Base-by-base conservation (phyloP, 1,284 basidiomycete genomes). In the Coniophora puteana region DNA sequence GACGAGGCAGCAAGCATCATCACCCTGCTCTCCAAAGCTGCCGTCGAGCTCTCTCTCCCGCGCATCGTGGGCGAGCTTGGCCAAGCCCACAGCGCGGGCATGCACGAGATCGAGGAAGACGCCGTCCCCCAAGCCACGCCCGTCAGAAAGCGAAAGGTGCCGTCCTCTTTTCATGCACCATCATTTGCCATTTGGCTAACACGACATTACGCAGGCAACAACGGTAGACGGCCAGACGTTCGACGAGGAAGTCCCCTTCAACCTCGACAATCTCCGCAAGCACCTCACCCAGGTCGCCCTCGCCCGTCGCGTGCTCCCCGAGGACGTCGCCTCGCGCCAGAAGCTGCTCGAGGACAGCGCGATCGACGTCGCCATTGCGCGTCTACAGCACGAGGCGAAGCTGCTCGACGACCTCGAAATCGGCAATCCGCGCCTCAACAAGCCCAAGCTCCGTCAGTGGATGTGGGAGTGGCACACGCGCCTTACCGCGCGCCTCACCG, bases 401-500 rank as follows among this genome's bases (percentile, higher is more conserved):
- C 46, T 74, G 6, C 71, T 92, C 29, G 71, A 76, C 14, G 67
- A 74, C 21, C 68, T 83, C 14, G 81, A 82, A 6, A 50, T 85
- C 6, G 69, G 67, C 24, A 70, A 68, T 43, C 65, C 64, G 17
- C 66, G 66, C 6, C 66, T 89, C 17, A 69, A 72, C 39, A 67
- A 72, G 24, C 66, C 63, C 21, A 74, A 78, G 45, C 65, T 96
- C 14, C 83, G 87, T 53, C 65, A 67, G 22, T 89, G 88, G 86
- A 93, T 94, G 89, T 89, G 87, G 80, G 68, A 80, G 3, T 96
- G 92, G 93, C 81, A 92, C 51, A 57, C 68, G n/a, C 74, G 74
- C 41, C 71, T 95, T 21, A 66, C 74, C 23, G 60, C 43, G 2
- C 65, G 78, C 12, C 62, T 94, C 8, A 66, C 69, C 43, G 53